Conservation (phyloP, 257 asterid genomes). For the Primulina tabacum region DNA sequence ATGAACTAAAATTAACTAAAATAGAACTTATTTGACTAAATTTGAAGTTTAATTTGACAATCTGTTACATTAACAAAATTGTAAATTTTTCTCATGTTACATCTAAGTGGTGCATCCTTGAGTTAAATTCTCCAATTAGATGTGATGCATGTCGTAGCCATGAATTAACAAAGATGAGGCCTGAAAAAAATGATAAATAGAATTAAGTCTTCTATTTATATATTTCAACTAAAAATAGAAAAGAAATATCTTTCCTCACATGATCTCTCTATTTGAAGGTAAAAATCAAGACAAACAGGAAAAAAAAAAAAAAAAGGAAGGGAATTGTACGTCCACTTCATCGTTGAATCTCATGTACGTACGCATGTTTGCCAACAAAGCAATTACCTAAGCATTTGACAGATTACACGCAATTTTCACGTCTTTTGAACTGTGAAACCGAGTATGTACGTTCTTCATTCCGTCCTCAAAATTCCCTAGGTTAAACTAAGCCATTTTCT, state of each 20-base stretch:
- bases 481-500: background rate
- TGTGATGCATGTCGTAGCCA: background rate
- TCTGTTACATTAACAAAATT: too few species aligned
- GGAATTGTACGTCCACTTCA: background rate
- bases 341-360: background rate
- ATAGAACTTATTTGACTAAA: too few species aligned
- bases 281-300: background rate
- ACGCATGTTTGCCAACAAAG: background rate
- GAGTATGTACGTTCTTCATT: constrained; percentile 35
- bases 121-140: background rate
- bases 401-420: background rate
- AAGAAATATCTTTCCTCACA: background rate
- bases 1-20: too few species aligned
- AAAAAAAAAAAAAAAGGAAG: too few species aligned
- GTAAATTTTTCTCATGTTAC: too few species aligned
- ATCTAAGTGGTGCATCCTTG: too few species aligned
- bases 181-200: background rate
- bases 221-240: background rate
- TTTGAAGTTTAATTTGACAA: too few species aligned
- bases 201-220: background rate
- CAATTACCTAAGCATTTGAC: background rate
- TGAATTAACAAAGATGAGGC: background rate
- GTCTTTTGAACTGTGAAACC: constrained; percentile 41
- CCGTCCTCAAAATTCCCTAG: background rate
- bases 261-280: background rate